Base-by-base conservation (phyloP, 208 protist genomes). In the Trypanosoma mega region DNA sequence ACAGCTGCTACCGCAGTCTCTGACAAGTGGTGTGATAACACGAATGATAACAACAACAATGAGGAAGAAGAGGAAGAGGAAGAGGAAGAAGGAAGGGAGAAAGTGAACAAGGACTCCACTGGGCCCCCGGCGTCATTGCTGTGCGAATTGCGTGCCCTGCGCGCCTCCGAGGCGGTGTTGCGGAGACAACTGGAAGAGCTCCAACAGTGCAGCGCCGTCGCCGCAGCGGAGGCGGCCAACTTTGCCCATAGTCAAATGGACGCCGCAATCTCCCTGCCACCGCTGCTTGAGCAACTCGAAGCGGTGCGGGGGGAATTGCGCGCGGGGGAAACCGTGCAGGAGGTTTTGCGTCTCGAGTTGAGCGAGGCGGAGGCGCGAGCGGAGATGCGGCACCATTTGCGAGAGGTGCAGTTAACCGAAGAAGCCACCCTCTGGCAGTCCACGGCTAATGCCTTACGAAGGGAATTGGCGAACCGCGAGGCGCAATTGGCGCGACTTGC, bases 131-230 rank as follows among this genome's bases (percentile, higher is more conserved):
- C 68, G 37, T 66, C 86, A 16, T 61, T 86, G 6, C 68, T 87
- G 44, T 63, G 60, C 8, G 86, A 93, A 67, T 46, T 93, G 24
- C 68, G 68, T 34, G 74, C 76, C 53, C 74, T 93, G 29, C 74
- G 82, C 12, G 58, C 70, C 26, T 73, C 76, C 0, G 80, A 93
- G 41, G 63, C 65, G 3, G 39, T 86, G 11, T 68, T 89, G 8
- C 76, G 77, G 7, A 44, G 63, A 30, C 77, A 90, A 47, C 54
- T 93, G 23, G 54, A 53, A 16, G 45, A 65, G 5, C 5, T 60
- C 1, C 78, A 80, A 60, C 56, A 62, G 18, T 21, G 27, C 6
- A 39, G 18, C 16, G 59, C 49, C 9, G 29, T 20, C 4, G 52
- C 71, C 11, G 51, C 52, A 21, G 52, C 29, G 52, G 43, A 67